Base-by-base conservation (phyloP, 192 early-diverging fungal genomes). In the Coemansia sp. region DNA sequence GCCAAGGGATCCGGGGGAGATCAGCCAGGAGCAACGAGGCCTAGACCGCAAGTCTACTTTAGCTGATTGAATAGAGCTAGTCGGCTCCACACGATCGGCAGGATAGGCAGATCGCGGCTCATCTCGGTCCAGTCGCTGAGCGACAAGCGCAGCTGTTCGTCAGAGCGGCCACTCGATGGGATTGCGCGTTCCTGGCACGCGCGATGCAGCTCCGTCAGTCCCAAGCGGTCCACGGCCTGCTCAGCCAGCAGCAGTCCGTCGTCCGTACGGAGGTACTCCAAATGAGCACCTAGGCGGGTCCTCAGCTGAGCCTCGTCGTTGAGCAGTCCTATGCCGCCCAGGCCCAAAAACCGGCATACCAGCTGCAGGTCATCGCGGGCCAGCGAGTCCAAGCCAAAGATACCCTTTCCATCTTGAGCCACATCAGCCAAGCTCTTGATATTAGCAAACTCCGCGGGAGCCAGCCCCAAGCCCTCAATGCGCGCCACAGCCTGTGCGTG, bases 121-220 rank as follows among this genome's bases (percentile, higher is more conserved):
- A 75, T 43, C 20, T 16, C 31, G 6, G 59, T 50, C 77, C 77
- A 79, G n/a, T 28, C 35, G 20, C 13, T 14, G 62, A 79, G 66
- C n/a, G 77, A 59, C 7, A 48, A 39, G 3, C 70, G 62, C 60
- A 76, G 42, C 34, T 70, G 74, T 9, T 48, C 47, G 35, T 61
- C 66, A 6, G 60, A 23, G 43, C 55, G 42, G 38, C 39, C 63
- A 4, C 70, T 62, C 11, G 74, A 65, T n/a, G 74, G 73, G 43
- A 82, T 82, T 3, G 74, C 79, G 34, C 79, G 79, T 25, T 82
- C 79, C 64, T 76, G 70, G 65, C 79, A 82, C 25, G 75, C 71
- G 31, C 68, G 50, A 14, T 65, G 61, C 31, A 82, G 74, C 59
- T 82, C 79, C 2, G 56, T 47, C 23, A 70, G 70, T 21, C 45